Conservation (phyloP, 768 basidiomycete species). For the Dioszegia aurantiaca region DNA sequence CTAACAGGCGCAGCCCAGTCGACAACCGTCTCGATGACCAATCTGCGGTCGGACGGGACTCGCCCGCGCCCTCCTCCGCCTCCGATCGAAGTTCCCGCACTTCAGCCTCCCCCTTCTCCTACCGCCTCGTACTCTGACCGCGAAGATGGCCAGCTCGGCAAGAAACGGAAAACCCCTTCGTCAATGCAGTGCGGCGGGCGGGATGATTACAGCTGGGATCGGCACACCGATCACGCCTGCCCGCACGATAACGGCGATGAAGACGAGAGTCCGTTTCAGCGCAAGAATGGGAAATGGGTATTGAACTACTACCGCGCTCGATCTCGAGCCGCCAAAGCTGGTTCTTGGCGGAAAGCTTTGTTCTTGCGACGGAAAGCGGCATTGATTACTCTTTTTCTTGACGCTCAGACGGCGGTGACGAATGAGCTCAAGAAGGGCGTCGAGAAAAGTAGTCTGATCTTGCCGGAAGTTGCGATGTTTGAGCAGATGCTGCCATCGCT, state of each 20-base stretch:
- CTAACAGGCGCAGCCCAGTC: background rate
- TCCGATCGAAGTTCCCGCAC: background rate
- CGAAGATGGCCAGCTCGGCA: slow-evolving; percentile 13
- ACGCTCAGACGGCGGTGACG: slow-evolving; percentile 32
- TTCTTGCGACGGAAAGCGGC: slow-evolving; percentile 37
- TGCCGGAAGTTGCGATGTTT: slow-evolving; percentile 36
- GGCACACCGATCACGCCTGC: slow-evolving; percentile 6
- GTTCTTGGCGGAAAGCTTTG: slow-evolving; percentile 20
- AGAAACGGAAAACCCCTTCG: slow-evolving; percentile 17
- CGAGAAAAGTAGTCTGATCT: slow-evolving; percentile 1
- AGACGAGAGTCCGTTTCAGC: slow-evolving; percentile 10
- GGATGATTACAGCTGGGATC: slow-evolving; percentile 10
- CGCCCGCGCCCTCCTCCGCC: slow-evolving; percentile 3
- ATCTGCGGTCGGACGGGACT: background rate
- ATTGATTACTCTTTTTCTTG: slow-evolving; percentile 36
- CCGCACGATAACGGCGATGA: background rate
- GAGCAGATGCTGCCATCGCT: slow-evolving; percentile 41
- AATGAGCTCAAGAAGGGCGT: slow-evolving; percentile 10
- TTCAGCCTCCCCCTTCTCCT: slow-evolving; percentile 10
- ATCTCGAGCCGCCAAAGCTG: slow-evolving; percentile 15
- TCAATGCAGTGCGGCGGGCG: slow-evolving; percentile 14
- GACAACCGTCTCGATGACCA: background rate
- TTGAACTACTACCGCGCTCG: slow-evolving; percentile 12
- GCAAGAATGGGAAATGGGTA: slow-evolving; percentile 15
- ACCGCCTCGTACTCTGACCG: slow-evolving; percentile 13